Base-by-base conservation (phyloP, 2,329 filamentous ascomycete genomes). In the Leptographium galeiforme region DNA sequence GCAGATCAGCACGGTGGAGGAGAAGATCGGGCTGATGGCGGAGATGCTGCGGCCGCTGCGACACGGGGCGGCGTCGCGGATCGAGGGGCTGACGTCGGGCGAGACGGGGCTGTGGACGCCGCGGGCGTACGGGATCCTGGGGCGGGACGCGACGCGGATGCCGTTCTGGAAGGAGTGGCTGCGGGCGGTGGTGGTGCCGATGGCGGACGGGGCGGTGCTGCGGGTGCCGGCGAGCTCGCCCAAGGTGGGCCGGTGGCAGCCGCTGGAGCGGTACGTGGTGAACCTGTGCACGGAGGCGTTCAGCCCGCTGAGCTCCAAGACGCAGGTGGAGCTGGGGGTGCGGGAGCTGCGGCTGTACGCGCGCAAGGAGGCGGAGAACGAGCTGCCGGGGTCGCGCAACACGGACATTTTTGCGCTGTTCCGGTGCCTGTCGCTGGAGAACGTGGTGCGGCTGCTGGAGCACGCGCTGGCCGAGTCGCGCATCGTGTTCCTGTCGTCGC, bases 81-180 rank as follows among this genome's bases (percentile, higher is more conserved):
- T 98, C 57, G 93, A 98, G 65, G 93, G 93, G 19, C 74, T 98
- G 57, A 97, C 91, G 0, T 88, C 94, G 59, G 90, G 91, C 45
- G 93, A 97, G 65, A 96, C 89, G 52, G 93, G 91, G 2, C 82
- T 97, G 56, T 98, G 93, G 93, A 89, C 89, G 50, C 93, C 93
- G 18, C 79, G 93, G 58, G 89, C 91, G 1, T 98, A 95, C 64
- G 93, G 93, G 55, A 84, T 98, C 57, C 75, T 98, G 57, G 93
- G 93, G 38, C 79, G 87, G 57, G 93, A 98, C 65, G 76, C 77
- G 13, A 84, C 82, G 56, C 79, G 94, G 69, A 89, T 90, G 58
- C 81, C 82, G 36, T 97, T 98, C 70, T 98, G 91, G 90, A 97
- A 97, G 68, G 93, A 98, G 66, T 98, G 93, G 93, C 77, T 98